Evolutionary conservation across 768 basidiomycete genomes (phyloP), one percentile per base, ranked within the genome.

Genomic region (Trametes cubensis): DNA sequence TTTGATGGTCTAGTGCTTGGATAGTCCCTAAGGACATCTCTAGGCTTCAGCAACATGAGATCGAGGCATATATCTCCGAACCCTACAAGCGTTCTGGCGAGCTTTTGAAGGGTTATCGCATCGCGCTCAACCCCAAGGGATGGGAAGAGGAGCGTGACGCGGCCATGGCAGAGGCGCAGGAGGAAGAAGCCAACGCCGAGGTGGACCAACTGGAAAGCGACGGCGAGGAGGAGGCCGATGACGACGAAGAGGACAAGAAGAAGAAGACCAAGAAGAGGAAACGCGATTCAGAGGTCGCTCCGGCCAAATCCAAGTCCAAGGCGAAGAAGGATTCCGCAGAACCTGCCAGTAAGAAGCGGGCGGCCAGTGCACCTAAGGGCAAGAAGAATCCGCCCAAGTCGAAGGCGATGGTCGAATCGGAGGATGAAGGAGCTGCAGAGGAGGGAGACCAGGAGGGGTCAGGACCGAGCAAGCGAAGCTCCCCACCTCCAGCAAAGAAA

Each of bases 1-100:
- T 61, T 53, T 70, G 26, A 47, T 15, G 25, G 44, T 21, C 21
- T 51, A 98, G 95, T 76, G 83, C 92, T 20, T 98, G 95, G 95
- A 80, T 92, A 44, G 79, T 85, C 34, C 72, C 88, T 1, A 89
- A 89, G 69, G 95, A 97, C 74, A 86, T 98, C 55, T 90, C 87
- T 21, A 83, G 83, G 64, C 83, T 98, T 25, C 83, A 87, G 68
- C 73, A 79, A 6, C 84, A 90, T 73, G 92, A 93, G 76, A 96
- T 98, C 76, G 83, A 90, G 65, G 81, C 87, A 3, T 97, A 85
- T 77, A 83, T 98, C 76, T 81, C 77, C 65, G 89, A 89, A 70
- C 87, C 88, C 18, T 81, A 79, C 74, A 94, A 93, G 78, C 87
- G 84, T 72, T 86, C 83, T 42, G 86, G 83, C 42, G 91, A 94